Evolutionary conservation across 2,329 filamentous ascomycete species (phyloP), one percentile per base, ranked within the genome.

Genomic region (Pseudogymnoascus sp.): DNA sequence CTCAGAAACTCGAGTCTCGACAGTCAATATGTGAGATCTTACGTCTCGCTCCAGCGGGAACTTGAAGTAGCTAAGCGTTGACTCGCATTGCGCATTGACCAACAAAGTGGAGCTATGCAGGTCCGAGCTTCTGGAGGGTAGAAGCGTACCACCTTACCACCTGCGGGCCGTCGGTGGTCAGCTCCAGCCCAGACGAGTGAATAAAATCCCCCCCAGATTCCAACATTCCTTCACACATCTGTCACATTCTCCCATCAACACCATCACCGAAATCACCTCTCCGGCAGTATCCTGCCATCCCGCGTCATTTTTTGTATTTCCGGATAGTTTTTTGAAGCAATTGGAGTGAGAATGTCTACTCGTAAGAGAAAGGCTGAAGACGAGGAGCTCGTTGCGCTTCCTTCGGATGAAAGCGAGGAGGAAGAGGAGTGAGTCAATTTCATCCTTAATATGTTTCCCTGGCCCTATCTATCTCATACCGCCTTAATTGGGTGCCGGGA

Each of bases 371-470:
- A 71, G 67, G 60, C 60, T 61, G 62, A 69, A 36, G 70, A 71
- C 37, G 71, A 72, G 66, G 71, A 72, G 69, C 69, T 72, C 19
- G 71, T 72, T 37, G 70, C 70, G 36, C 69, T 72, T 14, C 70
- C 70, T 3, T 70, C 68, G 41, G 70, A 72, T 61, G 70, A 70
- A 19, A 69, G 68, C 28, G 71, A 72, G 39, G 71, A 72, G 45
- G 71, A 72, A 65, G 71, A 72, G 60, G 71, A 72, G 71, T 72
- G 67, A 54, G 69, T 61, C 19, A 3, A 41, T 61, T 61, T 41
- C 39, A 25, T 25, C 34, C 6, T 41, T 31, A n/a, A 39, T 39
- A 19, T 39, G 14, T 41, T 31, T 16, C n/a, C 6, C 41, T 4
- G 19, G 6, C 21, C 23, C 60, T 61, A 3, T 10, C n/a, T 41